Evolutionary conservation across 345 rosid genomes (phyloP).

Genomic region (Psidium friedrichsthalianum): DNA sequence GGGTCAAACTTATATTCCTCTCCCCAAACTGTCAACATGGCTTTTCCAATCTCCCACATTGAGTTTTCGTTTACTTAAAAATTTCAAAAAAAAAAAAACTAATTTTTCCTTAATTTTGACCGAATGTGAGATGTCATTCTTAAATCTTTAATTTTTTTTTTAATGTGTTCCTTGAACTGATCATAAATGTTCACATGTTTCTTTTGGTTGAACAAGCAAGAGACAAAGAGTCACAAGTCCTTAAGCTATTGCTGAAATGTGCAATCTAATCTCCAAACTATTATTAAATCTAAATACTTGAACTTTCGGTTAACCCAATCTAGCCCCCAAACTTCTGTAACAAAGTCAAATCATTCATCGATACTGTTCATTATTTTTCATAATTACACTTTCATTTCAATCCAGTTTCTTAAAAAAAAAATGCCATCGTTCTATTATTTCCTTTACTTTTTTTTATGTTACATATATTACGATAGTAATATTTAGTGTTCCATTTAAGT

Average conservation of each 20-base stretch:
- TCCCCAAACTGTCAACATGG: not conserved
- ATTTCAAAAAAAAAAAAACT: too few relatives aligned
- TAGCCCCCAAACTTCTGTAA: not conserved
- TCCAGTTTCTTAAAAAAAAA: not conserved
- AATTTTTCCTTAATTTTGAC: not conserved
- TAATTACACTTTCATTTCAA: not conserved
- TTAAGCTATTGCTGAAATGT: not conserved
- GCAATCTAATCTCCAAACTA: not conserved
- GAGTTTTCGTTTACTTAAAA: not conserved
- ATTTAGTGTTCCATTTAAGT: not conserved
- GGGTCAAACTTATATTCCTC: not conserved
- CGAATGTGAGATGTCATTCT: fast-evolving
- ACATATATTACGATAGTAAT: not conserved
- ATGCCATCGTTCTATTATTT: not conserved
- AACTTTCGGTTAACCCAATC: not conserved
- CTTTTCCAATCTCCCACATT: not conserved
- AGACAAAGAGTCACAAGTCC: not conserved
- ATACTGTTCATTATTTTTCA: not conserved
- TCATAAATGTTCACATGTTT: too few relatives aligned
- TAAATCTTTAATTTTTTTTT: not conserved
- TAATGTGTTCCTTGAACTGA: too few relatives aligned
- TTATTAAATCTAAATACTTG: not conserved
- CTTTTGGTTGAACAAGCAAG: not conserved
- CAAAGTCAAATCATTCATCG: not conserved
- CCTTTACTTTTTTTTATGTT: not conserved